These are phyloP conservation scores for Mortierella antarctica DNA, from an alignment of 192 early-diverging fungal species.

Conservation along the genomic window DNA sequence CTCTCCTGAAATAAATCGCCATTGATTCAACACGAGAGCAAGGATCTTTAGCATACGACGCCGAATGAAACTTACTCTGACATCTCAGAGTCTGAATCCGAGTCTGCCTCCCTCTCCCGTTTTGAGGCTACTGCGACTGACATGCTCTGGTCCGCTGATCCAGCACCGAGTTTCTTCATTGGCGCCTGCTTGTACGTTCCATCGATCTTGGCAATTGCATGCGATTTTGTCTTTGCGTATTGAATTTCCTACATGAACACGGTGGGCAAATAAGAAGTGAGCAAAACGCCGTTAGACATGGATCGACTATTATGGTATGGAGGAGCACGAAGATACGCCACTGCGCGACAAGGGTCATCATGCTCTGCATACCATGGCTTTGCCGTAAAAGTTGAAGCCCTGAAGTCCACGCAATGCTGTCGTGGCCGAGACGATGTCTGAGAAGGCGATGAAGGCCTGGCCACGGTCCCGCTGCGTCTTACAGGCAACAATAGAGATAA, in stretches of 20 bases:
- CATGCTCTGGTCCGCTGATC: constrained; percentile 10
- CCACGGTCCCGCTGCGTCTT: constrained; percentile 88
- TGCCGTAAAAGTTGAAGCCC: constrained; percentile 89
- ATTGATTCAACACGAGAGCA: background rate
- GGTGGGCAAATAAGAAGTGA: no score
- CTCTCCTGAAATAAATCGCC: background rate
- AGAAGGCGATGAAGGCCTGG: constrained; percentile 94
- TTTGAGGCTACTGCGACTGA: constrained; percentile 16
- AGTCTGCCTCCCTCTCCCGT: constrained; percentile 42
- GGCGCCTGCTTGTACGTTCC: constrained; percentile 60
- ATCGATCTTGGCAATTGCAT: constrained; percentile 76
- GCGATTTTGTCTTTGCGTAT: constrained; percentile 82
- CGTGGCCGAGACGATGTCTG: constrained; percentile 86
- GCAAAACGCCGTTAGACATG: no score
- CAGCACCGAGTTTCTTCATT: constrained; percentile 32
- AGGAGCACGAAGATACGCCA: background rate
- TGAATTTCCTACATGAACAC: constrained; percentile 65
- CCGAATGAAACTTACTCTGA: constrained; percentile 19
- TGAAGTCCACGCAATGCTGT: constrained; percentile 88
- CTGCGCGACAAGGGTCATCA: background rate
- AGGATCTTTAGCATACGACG: background rate
- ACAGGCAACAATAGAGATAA: constrained; percentile 88
- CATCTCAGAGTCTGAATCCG: constrained; percentile 42
- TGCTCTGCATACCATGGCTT: constrained; percentile 71
- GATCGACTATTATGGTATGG: background rate